These are phyloP conservation scores for Russula emetica DNA, from an alignment of 768 basidiomycete genomes.

Conservation along the genomic window DNA sequence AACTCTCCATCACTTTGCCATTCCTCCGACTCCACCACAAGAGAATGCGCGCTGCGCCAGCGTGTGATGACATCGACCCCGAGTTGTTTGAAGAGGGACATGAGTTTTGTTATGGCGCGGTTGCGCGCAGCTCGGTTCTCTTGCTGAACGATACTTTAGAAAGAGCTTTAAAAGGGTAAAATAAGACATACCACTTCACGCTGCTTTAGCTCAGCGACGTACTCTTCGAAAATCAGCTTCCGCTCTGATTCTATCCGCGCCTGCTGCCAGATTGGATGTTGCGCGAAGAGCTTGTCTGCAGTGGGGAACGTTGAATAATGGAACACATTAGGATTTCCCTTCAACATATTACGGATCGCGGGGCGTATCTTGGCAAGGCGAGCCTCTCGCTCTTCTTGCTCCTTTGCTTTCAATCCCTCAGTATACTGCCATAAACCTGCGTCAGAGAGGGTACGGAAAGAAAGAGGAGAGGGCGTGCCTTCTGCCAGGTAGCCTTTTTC, in stretches of 20 bases:
- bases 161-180: neutral
- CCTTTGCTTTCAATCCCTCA: conserved; percentile 68
- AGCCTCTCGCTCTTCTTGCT: conserved; percentile 81
- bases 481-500: conserved; percentile 91
- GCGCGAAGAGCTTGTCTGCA: conserved; percentile 78
- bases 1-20: conserved; percentile 77
- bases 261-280: conserved; percentile 90
- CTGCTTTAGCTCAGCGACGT: conserved; percentile 77
- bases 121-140: conserved; percentile 71
- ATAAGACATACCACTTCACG: conserved; percentile 73
- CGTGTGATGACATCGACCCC: conserved; percentile 91
- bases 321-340: conserved; percentile 81
- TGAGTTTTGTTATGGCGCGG: conserved; percentile 79
- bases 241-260: conserved; percentile 82
- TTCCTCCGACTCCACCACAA: conserved; percentile 70
- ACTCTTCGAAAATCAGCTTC: conserved; percentile 86
- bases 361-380: conserved; percentile 83
- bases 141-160: conserved; percentile 46
- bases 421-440: conserved; percentile 54
- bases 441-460: conserved; percentile 9
- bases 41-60: conserved; percentile 80
- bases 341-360: conserved; percentile 79
- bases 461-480: conserved; percentile 48
- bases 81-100: conserved; percentile 78
- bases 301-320: conserved; percentile 89